A percentile compares a stretch with the other conserved stretches of the same genome.
These are phyloP conservation scores for Scutellospora calospora DNA, from an alignment of 371 early-diverging fungal genomes.

Conservation along the genomic window DNA sequence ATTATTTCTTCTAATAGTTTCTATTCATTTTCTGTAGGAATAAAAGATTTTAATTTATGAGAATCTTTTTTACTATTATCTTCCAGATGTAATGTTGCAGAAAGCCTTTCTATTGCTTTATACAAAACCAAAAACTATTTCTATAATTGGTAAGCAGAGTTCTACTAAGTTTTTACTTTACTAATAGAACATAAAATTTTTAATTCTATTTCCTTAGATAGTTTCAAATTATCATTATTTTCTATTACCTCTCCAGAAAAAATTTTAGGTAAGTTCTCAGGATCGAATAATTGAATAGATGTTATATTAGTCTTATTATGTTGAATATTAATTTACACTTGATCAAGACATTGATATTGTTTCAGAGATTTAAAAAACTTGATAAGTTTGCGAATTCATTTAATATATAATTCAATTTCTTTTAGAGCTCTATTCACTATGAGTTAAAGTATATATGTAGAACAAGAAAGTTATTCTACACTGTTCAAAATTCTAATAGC, in stretches of 20 bases:
- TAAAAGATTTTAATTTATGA: neutral
- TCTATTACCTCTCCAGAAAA: neutral
- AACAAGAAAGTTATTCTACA: neutral
- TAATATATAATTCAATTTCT: neutral
- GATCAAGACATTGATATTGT: neutral
- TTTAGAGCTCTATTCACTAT: neutral
- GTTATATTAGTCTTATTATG: neutral
- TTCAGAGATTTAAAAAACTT: neutral
- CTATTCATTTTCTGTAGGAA: neutral
- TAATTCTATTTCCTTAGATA: neutral
- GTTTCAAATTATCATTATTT: neutral
- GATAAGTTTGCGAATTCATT: neutral
- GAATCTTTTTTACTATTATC: neutral
- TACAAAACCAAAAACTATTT: neutral
- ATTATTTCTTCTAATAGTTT: no score
- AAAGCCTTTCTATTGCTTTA: neutral
- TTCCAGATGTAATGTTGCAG: neutral
- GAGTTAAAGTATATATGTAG: conserved; percentile 8
- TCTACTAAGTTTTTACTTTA: neutral
- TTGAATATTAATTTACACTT: conserved; percentile 26
- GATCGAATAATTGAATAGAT: neutral
- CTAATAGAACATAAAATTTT: neutral
- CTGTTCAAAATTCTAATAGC: conserved; percentile 29
- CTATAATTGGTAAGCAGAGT: neutral
- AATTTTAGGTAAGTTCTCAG: no score